A percentile compares a stretch with the other conserved stretches of the same genome.
Conservation (phyloP, 2,329 filamentous ascomycete species). For the Fusarium sp. region DNA sequence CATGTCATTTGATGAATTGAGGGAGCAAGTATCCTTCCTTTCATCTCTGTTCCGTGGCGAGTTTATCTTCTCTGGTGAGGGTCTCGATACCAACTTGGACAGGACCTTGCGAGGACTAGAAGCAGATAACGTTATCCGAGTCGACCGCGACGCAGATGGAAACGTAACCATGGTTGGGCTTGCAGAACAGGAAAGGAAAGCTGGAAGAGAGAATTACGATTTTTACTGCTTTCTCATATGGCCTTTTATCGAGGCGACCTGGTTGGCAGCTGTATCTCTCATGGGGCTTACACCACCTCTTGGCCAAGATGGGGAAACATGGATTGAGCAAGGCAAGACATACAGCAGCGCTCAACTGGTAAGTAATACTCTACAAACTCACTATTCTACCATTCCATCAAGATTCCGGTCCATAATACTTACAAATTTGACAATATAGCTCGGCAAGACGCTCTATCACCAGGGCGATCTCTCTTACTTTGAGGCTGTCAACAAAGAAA, state of each 20-base stretch:
- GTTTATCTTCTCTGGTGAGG: slow-evolving; percentile 95
- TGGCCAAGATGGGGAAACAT: slow-evolving; percentile 73
- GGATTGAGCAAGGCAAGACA: slow-evolving; percentile 83
- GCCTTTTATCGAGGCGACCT: slow-evolving; percentile 96
- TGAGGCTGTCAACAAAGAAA: slow-evolving; percentile 98
- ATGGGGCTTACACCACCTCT: slow-evolving; percentile 86
- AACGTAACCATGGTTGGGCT: slow-evolving; percentile 80
- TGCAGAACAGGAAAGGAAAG: slow-evolving; percentile 80
- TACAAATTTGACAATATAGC: slow-evolving; percentile 59
- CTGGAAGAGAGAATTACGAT: slow-evolving; percentile 93
- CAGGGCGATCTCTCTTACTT: slow-evolving; percentile 98
- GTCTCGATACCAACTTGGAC: slow-evolving; percentile 83
- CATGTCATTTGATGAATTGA: slow-evolving; percentile 81
- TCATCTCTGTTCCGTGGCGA: slow-evolving; percentile 95
- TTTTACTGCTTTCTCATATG: slow-evolving; percentile 99
- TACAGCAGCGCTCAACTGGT: slow-evolving; percentile 87
- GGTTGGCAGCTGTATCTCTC: slow-evolving; percentile 90
- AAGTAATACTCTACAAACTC: slow-evolving; percentile 51
- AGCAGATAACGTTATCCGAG: slow-evolving; percentile 80
- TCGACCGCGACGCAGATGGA: slow-evolving; percentile 71
- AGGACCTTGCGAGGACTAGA: slow-evolving; percentile 85
- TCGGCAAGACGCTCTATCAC: slow-evolving; percentile 97
- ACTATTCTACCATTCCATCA: neutral
- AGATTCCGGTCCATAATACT: slow-evolving; percentile 7
- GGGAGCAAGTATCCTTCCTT: slow-evolving; percentile 87